Base-by-base conservation (phyloP, 2,329 filamentous ascomycete genomes). In the Albophoma yamanashiensis region DNA sequence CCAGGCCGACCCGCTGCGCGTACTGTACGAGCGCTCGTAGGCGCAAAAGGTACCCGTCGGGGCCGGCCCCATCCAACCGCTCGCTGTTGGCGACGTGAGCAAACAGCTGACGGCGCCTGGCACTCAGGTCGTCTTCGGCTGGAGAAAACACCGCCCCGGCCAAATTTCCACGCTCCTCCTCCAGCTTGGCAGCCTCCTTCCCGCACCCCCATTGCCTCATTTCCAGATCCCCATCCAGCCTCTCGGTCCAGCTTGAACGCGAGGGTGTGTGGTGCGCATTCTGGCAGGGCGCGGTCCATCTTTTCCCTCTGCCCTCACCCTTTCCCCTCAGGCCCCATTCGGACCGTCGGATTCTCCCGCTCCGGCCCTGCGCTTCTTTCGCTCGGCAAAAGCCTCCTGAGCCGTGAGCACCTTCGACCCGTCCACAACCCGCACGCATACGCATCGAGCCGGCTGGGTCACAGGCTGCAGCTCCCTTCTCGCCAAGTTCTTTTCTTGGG, bases 371-470 rank as follows among this genome's bases (percentile, higher is more conserved):
- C 64, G 64, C 64, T 63, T 65, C 65, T 61, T 64, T 65, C 62
- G 59, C 62, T 62, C 62, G 60, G 62, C 60, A 63, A 61, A 64
- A 63, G 50, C 64, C 68, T 70, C 27, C 27, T 31, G 27, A 31
- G 27, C 69, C 69, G n/a, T 70, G 69, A 69, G 66, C 65, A 55
- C 17, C 50, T 55, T 55, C 62, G 62, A 57, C 60, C 60, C 60
- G 55, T 62, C 63, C 63, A 55, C 61, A 60, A 59, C 64, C 60
- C 63, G 60, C 64, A 66, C 63, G 62, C 62, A 61, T 64, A 62
- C 62, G 59, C 58, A 60, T 60, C 66, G 67, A 73, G 66, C 68
- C 68, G 68, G 71, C 72, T 70, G 70, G 73, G 70, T 72, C 70
- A 71, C 71, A 69, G 70, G 71, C 70, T 73, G 66, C 68, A 67